Conservation (phyloP, 2,329 filamentous ascomycete species). For the Neoarthrinium moseri region DNA sequence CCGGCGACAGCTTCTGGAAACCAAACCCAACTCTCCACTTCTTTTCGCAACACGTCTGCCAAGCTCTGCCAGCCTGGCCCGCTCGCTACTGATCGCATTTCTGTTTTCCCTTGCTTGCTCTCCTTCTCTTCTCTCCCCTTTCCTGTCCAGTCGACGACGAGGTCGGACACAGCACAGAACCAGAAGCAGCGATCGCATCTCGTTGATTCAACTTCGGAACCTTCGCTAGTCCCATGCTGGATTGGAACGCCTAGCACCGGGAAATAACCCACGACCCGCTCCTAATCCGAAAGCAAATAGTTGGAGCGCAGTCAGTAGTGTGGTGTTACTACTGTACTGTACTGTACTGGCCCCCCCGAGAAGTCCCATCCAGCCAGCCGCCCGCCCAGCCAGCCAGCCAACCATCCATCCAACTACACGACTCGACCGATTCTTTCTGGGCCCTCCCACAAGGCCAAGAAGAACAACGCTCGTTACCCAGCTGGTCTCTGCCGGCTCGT, state of each 20-base stretch:
- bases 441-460: too few species aligned
- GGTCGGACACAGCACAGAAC: too few species aligned
- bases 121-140: neutral
- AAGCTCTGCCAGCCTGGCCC: neutral
- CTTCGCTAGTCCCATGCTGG: slow-evolving; percentile 7
- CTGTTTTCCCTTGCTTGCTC: neutral
- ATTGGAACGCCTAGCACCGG: too few species aligned
- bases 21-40: slow-evolving; percentile 3
- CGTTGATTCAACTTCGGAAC: neutral
- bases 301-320: neutral
- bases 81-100: slow-evolving; percentile 4
- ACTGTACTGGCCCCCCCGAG: too few species aligned
- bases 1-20: neutral
- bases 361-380: too few species aligned
- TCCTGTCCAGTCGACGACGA: neutral
- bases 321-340: too few species aligned
- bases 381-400: neutral
- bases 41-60: slow-evolving; percentile 1
- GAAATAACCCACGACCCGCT: slow-evolving; percentile 7
- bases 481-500: neutral
- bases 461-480: too few species aligned
- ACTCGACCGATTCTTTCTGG: slow-evolving; percentile 1
- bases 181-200: neutral
- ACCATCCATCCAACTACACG: neutral
- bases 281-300: slow-evolving; percentile 8